phyloP scores from a whole-genome alignment of 257 asterid species.

The Solanum peruvianum region DNA sequence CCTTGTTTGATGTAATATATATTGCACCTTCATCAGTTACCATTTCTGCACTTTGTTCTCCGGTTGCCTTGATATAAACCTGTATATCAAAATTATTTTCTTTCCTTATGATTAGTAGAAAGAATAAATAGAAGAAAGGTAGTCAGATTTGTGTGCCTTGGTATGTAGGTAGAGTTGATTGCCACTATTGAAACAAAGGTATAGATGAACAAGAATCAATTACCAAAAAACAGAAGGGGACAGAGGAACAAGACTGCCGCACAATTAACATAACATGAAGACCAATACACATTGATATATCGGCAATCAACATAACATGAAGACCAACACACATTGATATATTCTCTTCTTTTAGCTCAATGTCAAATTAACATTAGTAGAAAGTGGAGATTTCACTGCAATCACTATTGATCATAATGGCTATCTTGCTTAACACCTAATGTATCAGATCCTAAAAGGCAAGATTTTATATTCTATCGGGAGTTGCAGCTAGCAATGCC shows the following conservation, averaged over 20 bases:
- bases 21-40: constrained; percentile 97
- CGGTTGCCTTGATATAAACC: constrained; percentile 79
- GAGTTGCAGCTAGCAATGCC: constrained; percentile 28
- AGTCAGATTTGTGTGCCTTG: background rate
- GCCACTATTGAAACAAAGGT: background rate
- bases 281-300: background rate
- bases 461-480: constrained; percentile 9
- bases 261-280: background rate
- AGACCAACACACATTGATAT: background rate
- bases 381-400: background rate
- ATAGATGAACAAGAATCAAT: background rate
- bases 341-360: background rate
- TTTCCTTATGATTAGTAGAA: background rate
- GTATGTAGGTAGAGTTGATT: background rate
- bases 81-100: constrained; percentile 14
- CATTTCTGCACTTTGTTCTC: constrained; percentile 89
- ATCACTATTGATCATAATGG: background rate
- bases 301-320: background rate
- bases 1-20: constrained; percentile 80
- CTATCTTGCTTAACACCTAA: background rate
- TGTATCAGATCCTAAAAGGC: background rate
- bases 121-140: background rate
- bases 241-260: background rate
- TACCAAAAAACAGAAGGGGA: background rate
- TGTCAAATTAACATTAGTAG: background rate